Evolutionary conservation across 345 rosid species (phyloP).

Genomic region (Bruguiera sexangula): DNA sequence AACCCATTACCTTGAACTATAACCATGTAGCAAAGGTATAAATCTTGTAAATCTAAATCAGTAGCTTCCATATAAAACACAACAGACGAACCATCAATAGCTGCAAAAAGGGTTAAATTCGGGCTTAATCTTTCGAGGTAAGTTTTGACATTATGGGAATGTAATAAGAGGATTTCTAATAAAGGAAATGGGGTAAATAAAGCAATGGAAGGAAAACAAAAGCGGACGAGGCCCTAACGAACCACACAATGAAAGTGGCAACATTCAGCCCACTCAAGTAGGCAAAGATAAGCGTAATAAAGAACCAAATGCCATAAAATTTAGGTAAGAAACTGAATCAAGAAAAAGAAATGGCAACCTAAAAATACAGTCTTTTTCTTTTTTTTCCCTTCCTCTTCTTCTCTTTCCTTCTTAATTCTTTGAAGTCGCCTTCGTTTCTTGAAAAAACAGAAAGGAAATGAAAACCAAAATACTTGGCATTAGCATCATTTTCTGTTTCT

Average conservation of each 20-base stretch:
- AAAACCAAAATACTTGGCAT: too few species aligned
- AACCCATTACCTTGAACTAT: slow-evolving; percentile 67
- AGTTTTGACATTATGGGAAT: slow-evolving; percentile 4
- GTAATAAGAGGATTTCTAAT: neutral
- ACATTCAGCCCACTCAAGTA: neutral
- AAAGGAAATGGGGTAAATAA: neutral
- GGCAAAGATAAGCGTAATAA: too few species aligned
- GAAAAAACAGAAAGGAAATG: too few species aligned
- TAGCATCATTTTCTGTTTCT: too few species aligned
- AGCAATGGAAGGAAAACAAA: neutral
- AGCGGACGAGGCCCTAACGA: neutral
- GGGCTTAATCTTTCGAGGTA: slow-evolving; percentile 4
- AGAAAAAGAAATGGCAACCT: too few species aligned
- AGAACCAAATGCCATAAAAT: too few species aligned
- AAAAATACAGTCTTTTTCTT: too few species aligned
- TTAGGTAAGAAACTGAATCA: too few species aligned
- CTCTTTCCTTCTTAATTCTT: too few species aligned
- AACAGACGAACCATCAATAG: slow-evolving; percentile 58
- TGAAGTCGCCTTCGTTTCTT: too few species aligned
- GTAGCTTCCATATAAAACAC: slow-evolving; percentile 66
- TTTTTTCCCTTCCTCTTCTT: too few species aligned
- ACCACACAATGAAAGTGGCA: neutral
- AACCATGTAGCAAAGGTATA: slow-evolving; percentile 56
- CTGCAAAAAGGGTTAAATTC: slow-evolving; percentile 42
- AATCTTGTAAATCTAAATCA: slow-evolving; percentile 43